Percentiles rank a stretch among this genome's conserved stretches.
phyloP scores from a whole-genome alignment of 2,329 filamentous ascomycete genomes.

The Colletotrichum simmondsii region DNA sequence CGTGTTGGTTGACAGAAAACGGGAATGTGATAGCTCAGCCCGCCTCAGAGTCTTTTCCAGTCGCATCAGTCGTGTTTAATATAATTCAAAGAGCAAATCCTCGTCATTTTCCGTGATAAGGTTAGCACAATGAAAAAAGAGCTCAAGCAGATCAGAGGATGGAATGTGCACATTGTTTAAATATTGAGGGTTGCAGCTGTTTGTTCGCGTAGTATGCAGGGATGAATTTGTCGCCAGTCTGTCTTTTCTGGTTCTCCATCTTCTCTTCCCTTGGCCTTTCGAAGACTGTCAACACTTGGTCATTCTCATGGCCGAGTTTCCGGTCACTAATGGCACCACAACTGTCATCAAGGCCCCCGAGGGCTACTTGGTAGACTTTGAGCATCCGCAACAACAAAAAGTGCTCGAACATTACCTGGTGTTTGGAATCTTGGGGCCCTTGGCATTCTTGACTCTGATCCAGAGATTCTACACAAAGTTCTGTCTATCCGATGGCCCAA shows the following conservation, averaged over 20 bases:
- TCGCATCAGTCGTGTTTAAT: neutral
- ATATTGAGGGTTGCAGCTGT: neutral
- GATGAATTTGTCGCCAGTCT: neutral
- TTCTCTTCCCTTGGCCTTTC: neutral
- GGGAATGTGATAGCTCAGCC: neutral
- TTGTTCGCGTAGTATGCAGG: neutral
- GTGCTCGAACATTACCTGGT: conserved; percentile 39
- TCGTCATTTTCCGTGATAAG: neutral
- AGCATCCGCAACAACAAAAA: conserved; percentile 41
- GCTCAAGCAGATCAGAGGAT: neutral
- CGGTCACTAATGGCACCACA: conserved; percentile 39
- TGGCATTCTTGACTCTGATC: conserved; percentile 39
- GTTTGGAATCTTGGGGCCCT: conserved; percentile 39
- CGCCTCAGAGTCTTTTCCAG: neutral
- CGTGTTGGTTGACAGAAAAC: neutral
- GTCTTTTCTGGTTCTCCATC: neutral
- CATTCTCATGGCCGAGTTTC: conserved; percentile 30
- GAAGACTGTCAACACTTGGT: too few species aligned
- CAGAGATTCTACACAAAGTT: conserved; percentile 42
- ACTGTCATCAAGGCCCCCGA: conserved; percentile 40
- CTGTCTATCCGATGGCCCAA: conserved; percentile 29
- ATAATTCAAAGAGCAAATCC: neutral
- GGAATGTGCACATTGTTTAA: neutral
- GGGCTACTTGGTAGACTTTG: conserved; percentile 47
- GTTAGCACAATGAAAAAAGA: neutral